Conservation (phyloP, 73 alveolate genomes). For the Breviolum minutum region DNA sequence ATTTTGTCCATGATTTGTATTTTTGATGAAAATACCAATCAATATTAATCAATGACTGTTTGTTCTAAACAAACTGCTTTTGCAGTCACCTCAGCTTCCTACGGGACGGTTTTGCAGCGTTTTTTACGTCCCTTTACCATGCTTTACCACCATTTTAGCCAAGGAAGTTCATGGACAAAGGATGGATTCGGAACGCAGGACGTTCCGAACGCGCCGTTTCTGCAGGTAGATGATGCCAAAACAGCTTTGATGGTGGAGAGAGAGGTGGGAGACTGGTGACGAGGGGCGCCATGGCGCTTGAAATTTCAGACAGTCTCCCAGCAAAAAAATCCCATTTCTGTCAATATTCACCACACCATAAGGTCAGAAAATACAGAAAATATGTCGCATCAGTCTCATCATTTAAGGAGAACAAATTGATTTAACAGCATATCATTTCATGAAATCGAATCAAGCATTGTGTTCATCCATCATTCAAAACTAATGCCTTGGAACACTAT, state of each 20-base stretch:
- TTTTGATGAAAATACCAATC: no score
- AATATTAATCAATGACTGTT: no score
- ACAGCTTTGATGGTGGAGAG: constrained; percentile 96
- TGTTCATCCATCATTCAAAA: no score
- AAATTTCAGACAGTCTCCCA: not conserved
- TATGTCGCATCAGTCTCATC: not conserved
- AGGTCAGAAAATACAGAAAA: not conserved
- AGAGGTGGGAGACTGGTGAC: constrained; percentile 74
- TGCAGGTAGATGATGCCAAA: constrained; percentile 96
- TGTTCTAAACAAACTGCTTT: no score
- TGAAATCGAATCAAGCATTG: no score
- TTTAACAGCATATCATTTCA: no score
- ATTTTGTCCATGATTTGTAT: no score
- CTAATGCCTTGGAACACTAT: no score
- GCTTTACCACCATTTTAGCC: not conserved
- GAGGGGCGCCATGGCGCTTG: not conserved
- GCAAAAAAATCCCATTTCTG: not conserved
- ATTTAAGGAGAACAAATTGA: no score
- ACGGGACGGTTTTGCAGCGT: no score
- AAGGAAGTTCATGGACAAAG: not conserved
- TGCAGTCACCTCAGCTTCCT: no score
- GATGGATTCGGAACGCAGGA: not conserved
- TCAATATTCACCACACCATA: not conserved
- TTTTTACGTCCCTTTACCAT: not conserved
- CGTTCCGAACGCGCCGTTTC: constrained; percentile 14